Evolutionary conservation across 805 yeast species (phyloP).

Genomic region (Metschnikowia shivogae): DNA sequence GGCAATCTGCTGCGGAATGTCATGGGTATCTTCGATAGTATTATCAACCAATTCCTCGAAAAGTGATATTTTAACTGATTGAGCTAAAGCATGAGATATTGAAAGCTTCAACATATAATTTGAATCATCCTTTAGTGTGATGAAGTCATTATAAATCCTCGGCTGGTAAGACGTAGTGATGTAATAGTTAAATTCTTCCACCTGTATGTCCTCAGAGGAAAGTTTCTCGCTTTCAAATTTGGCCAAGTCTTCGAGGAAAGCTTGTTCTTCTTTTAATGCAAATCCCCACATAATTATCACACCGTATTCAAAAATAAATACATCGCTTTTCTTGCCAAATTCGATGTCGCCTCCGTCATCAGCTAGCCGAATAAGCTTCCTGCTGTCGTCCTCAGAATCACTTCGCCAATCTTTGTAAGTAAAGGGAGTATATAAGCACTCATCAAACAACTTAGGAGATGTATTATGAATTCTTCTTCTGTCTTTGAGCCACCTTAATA

Average conservation of each 20-base stretch:
- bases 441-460: conserved; percentile 86
- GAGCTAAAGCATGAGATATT: conserved; percentile 93
- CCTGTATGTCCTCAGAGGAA: conserved; percentile 86
- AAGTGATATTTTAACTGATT: conserved; percentile 88
- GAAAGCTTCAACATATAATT: conserved; percentile 91
- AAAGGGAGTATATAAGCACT: conserved; percentile 91
- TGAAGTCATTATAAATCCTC: conserved; percentile 90
- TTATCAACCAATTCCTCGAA: conserved; percentile 96
- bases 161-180: conserved; percentile 94
- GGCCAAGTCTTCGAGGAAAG: conserved; percentile 81
- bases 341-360: conserved; percentile 96
- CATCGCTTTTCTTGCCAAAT: conserved; percentile 74
- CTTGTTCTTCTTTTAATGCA: conserved; percentile 73
- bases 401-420: conserved; percentile 73
- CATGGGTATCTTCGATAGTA: conserved; percentile 96
- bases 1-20: conserved; percentile 94
- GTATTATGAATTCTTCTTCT: conserved; percentile 69
- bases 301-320: conserved; percentile 92
- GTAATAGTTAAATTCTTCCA: conserved; percentile 93
- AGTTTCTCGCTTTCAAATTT: conserved; percentile 88
- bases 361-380: conserved; percentile 60
- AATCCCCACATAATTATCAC: conserved; percentile 98
- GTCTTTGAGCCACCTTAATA: conserved; percentile 80
- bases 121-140: conserved; percentile 82
- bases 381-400: conserved; percentile 38